Conservation (phyloP, 2,329 filamentous ascomycete genomes). For the Hypocrella siamensis region DNA sequence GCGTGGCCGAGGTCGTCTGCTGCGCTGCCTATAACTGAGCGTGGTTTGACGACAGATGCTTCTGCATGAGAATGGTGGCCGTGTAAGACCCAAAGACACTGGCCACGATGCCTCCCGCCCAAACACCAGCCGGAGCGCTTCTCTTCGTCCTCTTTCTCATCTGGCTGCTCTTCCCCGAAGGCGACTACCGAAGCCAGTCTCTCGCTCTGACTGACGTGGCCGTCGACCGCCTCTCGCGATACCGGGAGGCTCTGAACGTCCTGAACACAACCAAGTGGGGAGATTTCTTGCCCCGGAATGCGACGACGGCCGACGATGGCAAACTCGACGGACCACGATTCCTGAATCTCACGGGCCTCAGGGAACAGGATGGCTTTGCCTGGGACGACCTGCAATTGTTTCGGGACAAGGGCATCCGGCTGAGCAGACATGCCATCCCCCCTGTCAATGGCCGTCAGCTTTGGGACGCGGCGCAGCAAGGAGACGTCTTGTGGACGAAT, state of each 20-base stretch:
- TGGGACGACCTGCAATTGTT: conserved; percentile 62
- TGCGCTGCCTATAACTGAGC: too few species aligned
- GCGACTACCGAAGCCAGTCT: conserved; percentile 17
- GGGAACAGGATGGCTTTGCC: conserved; percentile 55
- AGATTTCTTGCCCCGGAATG: conserved; percentile 35
- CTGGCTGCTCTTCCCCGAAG: conserved; percentile 22
- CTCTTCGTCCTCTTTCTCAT: conserved; percentile 19
- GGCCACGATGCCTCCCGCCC: conserved; percentile 25
- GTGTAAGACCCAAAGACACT: neutral
- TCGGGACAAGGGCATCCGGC: conserved; percentile 46
- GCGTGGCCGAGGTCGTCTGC: too few species aligned
- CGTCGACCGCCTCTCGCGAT: conserved; percentile 31
- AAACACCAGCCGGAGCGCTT: conserved; percentile 20
- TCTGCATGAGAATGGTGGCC: neutral
- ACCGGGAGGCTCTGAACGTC: conserved; percentile 33
- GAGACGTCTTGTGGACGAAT: conserved; percentile 53
- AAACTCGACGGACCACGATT: conserved; percentile 16
- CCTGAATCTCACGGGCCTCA: conserved; percentile 64
- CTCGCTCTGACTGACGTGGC: conserved; percentile 19
- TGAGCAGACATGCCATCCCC: conserved; percentile 36
- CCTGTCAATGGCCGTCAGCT: conserved; percentile 24
- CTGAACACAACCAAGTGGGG: conserved; percentile 43
- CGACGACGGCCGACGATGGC: conserved; percentile 10
- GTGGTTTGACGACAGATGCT: too few species aligned
- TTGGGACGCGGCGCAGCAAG: conserved; percentile 20